Conservation (phyloP, 2,329 filamentous ascomycete species). For the Fusarium nelsonii region DNA sequence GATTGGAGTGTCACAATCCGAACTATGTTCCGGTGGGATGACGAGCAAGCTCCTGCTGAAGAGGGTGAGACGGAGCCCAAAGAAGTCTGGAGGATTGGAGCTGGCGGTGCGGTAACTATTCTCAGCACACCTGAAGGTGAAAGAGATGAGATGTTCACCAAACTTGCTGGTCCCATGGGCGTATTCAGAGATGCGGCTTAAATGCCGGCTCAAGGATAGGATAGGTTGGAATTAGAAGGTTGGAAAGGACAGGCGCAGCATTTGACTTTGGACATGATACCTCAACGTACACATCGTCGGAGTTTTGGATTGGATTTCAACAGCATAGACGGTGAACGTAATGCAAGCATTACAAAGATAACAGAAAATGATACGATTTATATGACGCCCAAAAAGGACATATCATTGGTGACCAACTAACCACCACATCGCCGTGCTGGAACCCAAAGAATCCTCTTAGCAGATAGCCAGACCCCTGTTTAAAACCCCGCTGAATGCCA, state of each 20-base stretch:
- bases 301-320: conserved; percentile 49
- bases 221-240: background rate
- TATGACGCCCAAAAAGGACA: conserved; percentile 21
- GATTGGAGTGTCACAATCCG: conserved; percentile 95
- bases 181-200: conserved; percentile 59
- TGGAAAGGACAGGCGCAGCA: conserved; percentile 16
- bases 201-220: background rate
- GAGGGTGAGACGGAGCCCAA: conserved; percentile 50
- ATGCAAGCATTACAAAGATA: conserved; percentile 26
- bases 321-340: conserved; percentile 41
- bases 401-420: conserved; percentile 30
- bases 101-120: conserved; percentile 89
- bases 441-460: conserved; percentile 8
- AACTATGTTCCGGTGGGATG: conserved; percentile 80
- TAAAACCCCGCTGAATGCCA: conserved; percentile 41
- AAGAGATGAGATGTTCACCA: conserved; percentile 90
- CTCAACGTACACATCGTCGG: conserved; percentile 54
- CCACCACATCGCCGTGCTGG: conserved; percentile 7
- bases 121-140: conserved; percentile 84
- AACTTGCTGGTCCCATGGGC: conserved; percentile 70
- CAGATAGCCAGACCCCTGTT: conserved; percentile 29
- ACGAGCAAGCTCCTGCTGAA: conserved; percentile 59
- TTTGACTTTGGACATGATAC: conserved; percentile 47
- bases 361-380: conserved; percentile 20
- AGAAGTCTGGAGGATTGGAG: conserved; percentile 85